Evolutionary conservation across 306 rosid species (phyloP), one percentile per base, ranked within the genome.

Genomic region (Rosa chinensis): DNA sequence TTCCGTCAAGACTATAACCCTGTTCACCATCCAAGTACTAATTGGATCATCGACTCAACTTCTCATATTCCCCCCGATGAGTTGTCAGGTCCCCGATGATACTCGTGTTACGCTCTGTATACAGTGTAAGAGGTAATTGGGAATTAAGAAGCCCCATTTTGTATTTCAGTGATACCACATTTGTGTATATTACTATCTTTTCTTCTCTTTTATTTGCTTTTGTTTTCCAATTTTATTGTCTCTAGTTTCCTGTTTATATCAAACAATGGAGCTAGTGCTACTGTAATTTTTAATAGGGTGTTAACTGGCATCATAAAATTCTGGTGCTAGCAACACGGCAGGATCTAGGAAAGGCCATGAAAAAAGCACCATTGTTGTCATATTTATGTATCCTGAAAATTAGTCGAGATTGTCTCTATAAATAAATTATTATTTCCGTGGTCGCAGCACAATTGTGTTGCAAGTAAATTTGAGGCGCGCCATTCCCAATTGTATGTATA

Each of bases 11-110:
- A 91, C 50, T 77, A 64, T 11, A 86, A 83, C 83, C 87, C 73
- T 5, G 20, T 68, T 32, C 85, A 52, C 78, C 90, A 88, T 77
- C 87, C 89, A 9, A 87, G 55, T 77, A 70, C 90, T 10, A 68
- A 75, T 79, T 92, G 98, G 97, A 95, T 93, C 56, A 77, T 90
- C 1, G 93, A 93, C 84, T 95, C 98, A 23, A 84, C 90, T 61
- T 86, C 97, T 52, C 86, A 91, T 50, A 87, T 93, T 77, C 89
- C 87, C 16, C 72, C 93, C 14, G 98, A 93, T 76, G 97, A 90
- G 85, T 84, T 95, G 37, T 91, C 97, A 0, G 94, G 98, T 79
- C 98, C 99, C 61, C 87, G 99, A 88, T 95, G 87, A 93, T 82
- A 71, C 63, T 23, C 7, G 52, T 76, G 70, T 73, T 67, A 21